Evolutionary conservation across 306 rosid species (phyloP).

Genomic region (Pterocarpus macrocarpus): DNA sequence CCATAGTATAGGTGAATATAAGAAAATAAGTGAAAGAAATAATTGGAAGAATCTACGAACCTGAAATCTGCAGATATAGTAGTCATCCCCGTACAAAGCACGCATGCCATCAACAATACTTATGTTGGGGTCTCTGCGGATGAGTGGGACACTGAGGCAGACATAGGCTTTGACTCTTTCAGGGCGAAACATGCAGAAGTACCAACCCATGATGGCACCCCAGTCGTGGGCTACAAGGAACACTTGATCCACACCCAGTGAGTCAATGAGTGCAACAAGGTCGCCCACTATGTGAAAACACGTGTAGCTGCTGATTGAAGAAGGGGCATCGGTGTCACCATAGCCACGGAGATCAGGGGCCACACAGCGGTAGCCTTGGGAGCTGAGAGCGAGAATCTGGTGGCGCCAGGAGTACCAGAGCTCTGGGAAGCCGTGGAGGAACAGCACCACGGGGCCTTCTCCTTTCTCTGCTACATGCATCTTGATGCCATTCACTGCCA

Average conservation of each 20-base stretch:
- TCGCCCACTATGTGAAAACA: constrained; percentile 46
- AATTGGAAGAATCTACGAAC: constrained; percentile 2
- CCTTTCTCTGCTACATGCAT: constrained; percentile 62
- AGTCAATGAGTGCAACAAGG: constrained; percentile 27
- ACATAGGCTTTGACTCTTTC: constrained; percentile 47
- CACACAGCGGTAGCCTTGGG: constrained; percentile 42
- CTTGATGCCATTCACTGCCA: constrained; percentile 53
- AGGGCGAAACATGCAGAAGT: constrained; percentile 51
- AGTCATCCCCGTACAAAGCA: constrained; percentile 48
- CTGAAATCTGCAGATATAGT: constrained; percentile 56
- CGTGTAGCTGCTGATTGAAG: constrained; percentile 15
- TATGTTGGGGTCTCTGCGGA: constrained; percentile 5
- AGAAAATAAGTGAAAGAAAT: no score
- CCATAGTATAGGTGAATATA: no score
- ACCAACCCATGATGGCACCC: constrained; percentile 49
- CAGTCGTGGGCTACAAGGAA: constrained; percentile 57
- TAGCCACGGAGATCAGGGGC: constrained; percentile 55
- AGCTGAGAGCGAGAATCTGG: constrained; percentile 46
- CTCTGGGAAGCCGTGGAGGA: constrained; percentile 60
- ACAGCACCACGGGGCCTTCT: constrained; percentile 46
- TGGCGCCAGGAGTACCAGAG: constrained; percentile 58
- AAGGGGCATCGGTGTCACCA: constrained; percentile 46
- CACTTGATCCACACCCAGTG: constrained; percentile 32
- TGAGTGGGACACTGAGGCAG: constrained; percentile 34
- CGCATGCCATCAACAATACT: not conserved